Conservation (phyloP, 192 early-diverging fungal species). For the Phycomyces nitens region DNA sequence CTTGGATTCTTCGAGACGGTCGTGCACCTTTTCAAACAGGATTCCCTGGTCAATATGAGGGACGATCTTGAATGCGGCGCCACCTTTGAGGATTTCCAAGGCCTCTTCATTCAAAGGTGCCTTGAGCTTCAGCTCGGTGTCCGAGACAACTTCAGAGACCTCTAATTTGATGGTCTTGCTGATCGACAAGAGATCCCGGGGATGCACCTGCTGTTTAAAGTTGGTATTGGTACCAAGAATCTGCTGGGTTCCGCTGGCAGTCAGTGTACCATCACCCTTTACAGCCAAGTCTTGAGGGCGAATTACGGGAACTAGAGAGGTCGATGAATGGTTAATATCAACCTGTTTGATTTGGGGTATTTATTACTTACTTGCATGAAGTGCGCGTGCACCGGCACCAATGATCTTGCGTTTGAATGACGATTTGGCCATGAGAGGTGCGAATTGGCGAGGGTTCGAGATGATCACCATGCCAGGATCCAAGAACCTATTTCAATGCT, state of each 20-base stretch:
- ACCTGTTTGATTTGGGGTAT: too few species aligned
- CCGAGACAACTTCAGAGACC: slow-evolving; percentile 72
- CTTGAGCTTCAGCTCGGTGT: slow-evolving; percentile 71
- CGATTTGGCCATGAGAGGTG: slow-evolving; percentile 72
- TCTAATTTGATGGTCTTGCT: slow-evolving; percentile 43
- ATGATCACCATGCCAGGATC: slow-evolving; percentile 87
- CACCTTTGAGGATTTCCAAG: slow-evolving; percentile 51
- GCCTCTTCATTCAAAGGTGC: slow-evolving; percentile 66
- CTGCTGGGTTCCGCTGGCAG: not conserved
- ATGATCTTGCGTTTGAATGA: slow-evolving; percentile 82
- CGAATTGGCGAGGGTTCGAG: slow-evolving; percentile 69
- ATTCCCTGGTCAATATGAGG: slow-evolving; percentile 88
- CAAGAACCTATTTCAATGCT: slow-evolving; percentile 61
- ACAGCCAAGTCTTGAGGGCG: slow-evolving; percentile 86
- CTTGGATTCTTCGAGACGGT: slow-evolving; percentile 60
- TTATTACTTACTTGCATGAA: slow-evolving; percentile 76
- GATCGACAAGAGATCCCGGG: slow-evolving; percentile 52
- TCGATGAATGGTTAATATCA: too few species aligned
- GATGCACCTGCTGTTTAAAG: slow-evolving; percentile 65
- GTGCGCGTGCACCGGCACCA: slow-evolving; percentile 66
- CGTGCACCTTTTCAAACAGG: slow-evolving; percentile 79
- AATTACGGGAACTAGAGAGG: slow-evolving; percentile 74
- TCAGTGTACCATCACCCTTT: slow-evolving; percentile 58
- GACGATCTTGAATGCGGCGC: slow-evolving; percentile 53
- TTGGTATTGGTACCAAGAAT: slow-evolving; percentile 61